phyloP scores from a whole-genome alignment of 306 rosid species.

The Mimosa pudica region DNA sequence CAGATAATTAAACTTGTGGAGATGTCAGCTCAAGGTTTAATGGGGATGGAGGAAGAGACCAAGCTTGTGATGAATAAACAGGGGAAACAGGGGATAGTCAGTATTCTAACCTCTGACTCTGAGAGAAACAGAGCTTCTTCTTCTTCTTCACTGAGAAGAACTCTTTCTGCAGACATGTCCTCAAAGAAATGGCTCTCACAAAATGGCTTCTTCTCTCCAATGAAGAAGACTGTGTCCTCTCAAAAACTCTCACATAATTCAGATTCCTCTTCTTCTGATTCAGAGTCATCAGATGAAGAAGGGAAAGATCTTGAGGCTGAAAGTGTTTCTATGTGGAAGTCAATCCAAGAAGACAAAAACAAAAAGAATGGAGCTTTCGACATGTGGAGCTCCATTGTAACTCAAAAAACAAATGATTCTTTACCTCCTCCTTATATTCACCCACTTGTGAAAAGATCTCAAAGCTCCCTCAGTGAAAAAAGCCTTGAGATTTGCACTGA shows the following conservation, averaged over 20 bases:
- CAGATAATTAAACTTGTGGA: slow-evolving; percentile 43
- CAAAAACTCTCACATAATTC: slow-evolving; percentile 37
- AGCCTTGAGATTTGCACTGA: slow-evolving; percentile 89
- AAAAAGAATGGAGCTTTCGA: slow-evolving; percentile 37
- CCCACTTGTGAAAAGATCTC: slow-evolving; percentile 71
- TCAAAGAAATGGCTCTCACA: slow-evolving; percentile 74
- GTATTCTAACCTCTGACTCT: slow-evolving; percentile 57
- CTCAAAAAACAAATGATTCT: slow-evolving; percentile 40
- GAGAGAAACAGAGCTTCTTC: slow-evolving; percentile 39
- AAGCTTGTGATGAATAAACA: slow-evolving; percentile 44
- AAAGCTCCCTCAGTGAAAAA: slow-evolving; percentile 54
- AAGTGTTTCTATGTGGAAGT: slow-evolving; percentile 43
- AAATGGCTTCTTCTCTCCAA: slow-evolving; percentile 47
- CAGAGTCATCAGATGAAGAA: slow-evolving; percentile 28
- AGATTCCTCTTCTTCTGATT: slow-evolving; percentile 38
- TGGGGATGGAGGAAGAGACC: slow-evolving; percentile 36
- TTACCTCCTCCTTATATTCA: slow-evolving; percentile 69
- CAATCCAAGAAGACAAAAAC: slow-evolving; percentile 42
- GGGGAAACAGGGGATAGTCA: slow-evolving; percentile 76
- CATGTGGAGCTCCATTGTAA: slow-evolving; percentile 60
- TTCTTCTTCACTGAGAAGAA: slow-evolving; percentile 60
- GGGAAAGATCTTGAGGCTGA: slow-evolving; percentile 16
- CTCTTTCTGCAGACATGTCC: slow-evolving; percentile 96
- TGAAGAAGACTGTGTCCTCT: slow-evolving; percentile 63
- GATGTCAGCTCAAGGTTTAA: slow-evolving; percentile 41